These are phyloP conservation scores for Yarrowia alimentaria DNA, from an alignment of 805 yeast genomes.

Conservation along the genomic window DNA sequence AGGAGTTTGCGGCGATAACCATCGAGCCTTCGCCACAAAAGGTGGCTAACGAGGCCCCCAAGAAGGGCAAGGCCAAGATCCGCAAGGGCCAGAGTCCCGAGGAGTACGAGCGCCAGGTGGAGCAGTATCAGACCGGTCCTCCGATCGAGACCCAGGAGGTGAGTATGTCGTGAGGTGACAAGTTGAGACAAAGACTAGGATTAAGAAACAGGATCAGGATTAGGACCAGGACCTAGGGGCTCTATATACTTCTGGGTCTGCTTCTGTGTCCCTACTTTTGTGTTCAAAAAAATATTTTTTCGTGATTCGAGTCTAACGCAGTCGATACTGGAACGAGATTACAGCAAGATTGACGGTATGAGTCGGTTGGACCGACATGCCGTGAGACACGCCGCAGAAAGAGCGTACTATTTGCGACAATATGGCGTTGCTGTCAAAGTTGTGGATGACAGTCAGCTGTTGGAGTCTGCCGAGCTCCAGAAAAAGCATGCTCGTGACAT, in stretches of 20 bases:
- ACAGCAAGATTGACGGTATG: constrained; percentile 1
- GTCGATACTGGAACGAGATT: constrained; percentile 20
- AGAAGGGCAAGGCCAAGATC: constrained; percentile 12
- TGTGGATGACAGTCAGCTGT: constrained; percentile 45
- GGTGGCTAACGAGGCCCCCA: constrained; percentile 13
- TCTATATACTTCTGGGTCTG: too few species aligned
- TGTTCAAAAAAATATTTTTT: too few species aligned
- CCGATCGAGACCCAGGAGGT: constrained; percentile 42
- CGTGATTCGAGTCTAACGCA: constrained; percentile 9
- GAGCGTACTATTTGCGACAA: constrained; percentile 55
- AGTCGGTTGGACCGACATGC: constrained; percentile 56
- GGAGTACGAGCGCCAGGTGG: constrained; percentile 53
- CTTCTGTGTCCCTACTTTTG: too few species aligned
- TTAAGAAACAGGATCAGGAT: too few species aligned
- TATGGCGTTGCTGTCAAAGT: constrained; percentile 53
- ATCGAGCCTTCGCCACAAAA: constrained; percentile 1
- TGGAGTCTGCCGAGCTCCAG: constrained; percentile 46
- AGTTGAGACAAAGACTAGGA: too few species aligned
- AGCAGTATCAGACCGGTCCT: constrained; percentile 52
- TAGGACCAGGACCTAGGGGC: too few species aligned
- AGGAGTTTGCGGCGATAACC: constrained; percentile 13
- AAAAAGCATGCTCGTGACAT: constrained; percentile 46
- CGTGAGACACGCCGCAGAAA: constrained; percentile 59
- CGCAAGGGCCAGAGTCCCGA: constrained; percentile 74
- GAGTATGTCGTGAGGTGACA: background rate